Evolutionary conservation across 2,329 filamentous ascomycete species (phyloP).

Genomic region (Cadophora sp.): DNA sequence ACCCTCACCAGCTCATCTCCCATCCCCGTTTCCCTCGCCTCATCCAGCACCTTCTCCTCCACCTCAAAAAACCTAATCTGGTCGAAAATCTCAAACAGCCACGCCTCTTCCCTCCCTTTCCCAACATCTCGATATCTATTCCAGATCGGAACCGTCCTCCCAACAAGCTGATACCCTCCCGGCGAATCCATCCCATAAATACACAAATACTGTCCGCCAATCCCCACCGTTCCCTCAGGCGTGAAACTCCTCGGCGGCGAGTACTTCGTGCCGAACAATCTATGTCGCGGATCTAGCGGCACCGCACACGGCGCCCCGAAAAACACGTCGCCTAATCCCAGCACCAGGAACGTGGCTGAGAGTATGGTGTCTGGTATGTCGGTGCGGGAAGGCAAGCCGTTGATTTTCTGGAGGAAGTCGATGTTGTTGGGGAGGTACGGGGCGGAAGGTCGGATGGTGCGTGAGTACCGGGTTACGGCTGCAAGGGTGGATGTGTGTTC

Average conservation of each 20-base stretch:
- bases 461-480: constrained; percentile 12
- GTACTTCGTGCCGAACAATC: constrained; percentile 21
- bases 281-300: constrained; percentile 15
- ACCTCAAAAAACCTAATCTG: constrained; percentile 8
- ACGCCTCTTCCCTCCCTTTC: not conserved
- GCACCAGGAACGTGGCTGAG: constrained; percentile 15
- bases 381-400: not conserved
- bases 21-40: constrained; percentile 2
- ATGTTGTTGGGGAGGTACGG: constrained; percentile 19
- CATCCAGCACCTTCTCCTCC: constrained; percentile 2
- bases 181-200: constrained; percentile 22
- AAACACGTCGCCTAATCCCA: constrained; percentile 18
- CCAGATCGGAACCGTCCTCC: constrained; percentile 19
- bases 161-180: constrained; percentile 18
- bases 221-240: constrained; percentile 15
- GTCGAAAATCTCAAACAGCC: constrained; percentile 16
- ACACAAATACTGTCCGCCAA: constrained; percentile 20
- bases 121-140: not conserved
- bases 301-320: constrained; percentile 22
- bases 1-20: not conserved
- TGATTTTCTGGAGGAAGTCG: constrained; percentile 16
- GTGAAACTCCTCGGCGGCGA: constrained; percentile 12
- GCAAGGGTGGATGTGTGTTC: constrained; percentile 16
- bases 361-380: constrained; percentile 6
- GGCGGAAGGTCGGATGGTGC: constrained; percentile 12